Conservation (phyloP, 2,329 filamentous ascomycete species). For the Orbilia oligospora region DNA sequence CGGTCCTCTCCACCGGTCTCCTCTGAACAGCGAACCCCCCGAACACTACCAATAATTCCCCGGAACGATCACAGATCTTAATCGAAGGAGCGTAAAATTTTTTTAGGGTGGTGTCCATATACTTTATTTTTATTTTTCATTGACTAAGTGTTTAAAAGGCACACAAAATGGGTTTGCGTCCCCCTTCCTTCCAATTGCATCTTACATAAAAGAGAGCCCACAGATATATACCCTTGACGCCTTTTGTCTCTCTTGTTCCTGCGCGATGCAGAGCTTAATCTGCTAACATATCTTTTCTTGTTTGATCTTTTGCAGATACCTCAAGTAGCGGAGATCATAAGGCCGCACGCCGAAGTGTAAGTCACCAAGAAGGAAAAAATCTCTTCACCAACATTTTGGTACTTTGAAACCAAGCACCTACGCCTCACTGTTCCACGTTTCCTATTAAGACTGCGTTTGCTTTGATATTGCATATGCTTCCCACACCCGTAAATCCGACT, state of each 20-base stretch:
- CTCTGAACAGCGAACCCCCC: conserved; percentile 32
- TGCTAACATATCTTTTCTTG: conserved; percentile 49
- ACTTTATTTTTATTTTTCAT: conserved; percentile 54
- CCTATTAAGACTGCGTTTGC: conserved; percentile 56
- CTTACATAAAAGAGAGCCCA: conserved; percentile 60
- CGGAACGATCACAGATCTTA: conserved; percentile 48
- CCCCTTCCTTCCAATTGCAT: conserved; percentile 59
- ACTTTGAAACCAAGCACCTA: conserved; percentile 44
- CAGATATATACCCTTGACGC: conserved; percentile 56
- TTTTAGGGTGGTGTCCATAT: conserved; percentile 59
- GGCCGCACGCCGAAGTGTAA: conserved; percentile 56
- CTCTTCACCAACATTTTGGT: conserved; percentile 27
- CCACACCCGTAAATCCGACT: conserved; percentile 58
- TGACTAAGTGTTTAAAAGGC: conserved; percentile 59
- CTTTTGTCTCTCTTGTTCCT: conserved; percentile 59
- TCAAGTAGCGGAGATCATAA: conserved; percentile 52
- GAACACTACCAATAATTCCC: conserved; percentile 48
- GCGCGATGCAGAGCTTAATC: conserved; percentile 61
- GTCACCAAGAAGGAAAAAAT: conserved; percentile 44
- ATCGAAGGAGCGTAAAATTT: conserved; percentile 45
- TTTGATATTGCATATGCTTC: conserved; percentile 61
- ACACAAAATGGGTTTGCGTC: conserved; percentile 61
- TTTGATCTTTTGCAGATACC: conserved; percentile 53
- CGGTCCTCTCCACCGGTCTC: conserved; percentile 37
- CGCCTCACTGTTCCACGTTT: conserved; percentile 50